A percentile compares a stretch with the other conserved stretches of the same genome.
phyloP scores from a whole-genome alignment of 306 rosid species.

The Alnus rubra region DNA sequence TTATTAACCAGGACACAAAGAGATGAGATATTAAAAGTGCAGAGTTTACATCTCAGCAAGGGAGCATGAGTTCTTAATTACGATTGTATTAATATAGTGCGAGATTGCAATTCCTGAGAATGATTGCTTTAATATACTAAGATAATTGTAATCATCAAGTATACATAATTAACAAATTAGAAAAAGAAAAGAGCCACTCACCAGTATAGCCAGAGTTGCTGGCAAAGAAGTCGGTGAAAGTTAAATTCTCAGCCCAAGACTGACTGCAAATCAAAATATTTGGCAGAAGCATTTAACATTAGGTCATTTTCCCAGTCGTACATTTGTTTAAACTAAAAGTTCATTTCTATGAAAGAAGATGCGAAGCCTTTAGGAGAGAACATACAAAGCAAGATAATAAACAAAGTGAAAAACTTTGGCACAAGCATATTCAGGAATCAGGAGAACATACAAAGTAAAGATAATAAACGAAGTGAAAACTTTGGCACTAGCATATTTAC shows the following conservation, averaged over 20 bases:
- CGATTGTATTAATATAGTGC: not conserved
- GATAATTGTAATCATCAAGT: not conserved
- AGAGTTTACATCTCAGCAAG: not conserved
- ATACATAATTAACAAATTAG: conserved; percentile 7
- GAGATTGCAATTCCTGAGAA: not conserved
- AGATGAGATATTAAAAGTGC: not conserved
- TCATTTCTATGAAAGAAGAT: conserved; percentile 17
- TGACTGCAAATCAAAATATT: conserved; percentile 51
- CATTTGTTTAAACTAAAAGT: not conserved
- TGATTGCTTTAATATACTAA: not conserved
- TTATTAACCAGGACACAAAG: not conserved
- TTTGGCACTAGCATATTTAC: too few relatives aligned
- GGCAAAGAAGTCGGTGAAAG: conserved; percentile 44
- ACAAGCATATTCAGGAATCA: too few relatives aligned
- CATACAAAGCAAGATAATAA: not conserved
- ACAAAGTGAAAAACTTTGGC: not conserved
- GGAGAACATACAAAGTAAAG: too few relatives aligned
- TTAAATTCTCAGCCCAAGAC: conserved; percentile 53
- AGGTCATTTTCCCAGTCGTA: conserved; percentile 20
- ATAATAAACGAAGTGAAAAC: too few relatives aligned
- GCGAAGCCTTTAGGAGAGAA: not conserved
- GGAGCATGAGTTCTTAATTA: not conserved
- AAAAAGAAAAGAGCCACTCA: conserved; percentile 32
- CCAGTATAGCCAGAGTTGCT: conserved; percentile 78
- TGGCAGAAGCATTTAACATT: conserved; percentile 38